phyloP scores from a whole-genome alignment of 768 basidiomycete genomes.

The Auriscalpium microsporum region DNA sequence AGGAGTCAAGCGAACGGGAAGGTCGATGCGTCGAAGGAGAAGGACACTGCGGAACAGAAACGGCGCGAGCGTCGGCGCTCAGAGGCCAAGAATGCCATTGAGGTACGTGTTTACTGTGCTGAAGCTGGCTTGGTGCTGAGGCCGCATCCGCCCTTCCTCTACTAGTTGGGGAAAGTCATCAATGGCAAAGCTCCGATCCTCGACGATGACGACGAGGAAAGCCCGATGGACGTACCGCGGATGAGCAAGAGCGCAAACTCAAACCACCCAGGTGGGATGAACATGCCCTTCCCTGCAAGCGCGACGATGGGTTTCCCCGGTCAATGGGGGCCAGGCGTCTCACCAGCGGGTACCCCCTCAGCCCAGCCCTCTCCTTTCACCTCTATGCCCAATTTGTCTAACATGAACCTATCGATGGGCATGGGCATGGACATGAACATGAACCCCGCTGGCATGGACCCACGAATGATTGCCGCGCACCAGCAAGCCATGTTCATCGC shows the following conservation, averaged over 20 bases:
- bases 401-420: slow-evolving; percentile 27
- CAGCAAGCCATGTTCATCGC: slow-evolving; percentile 83
- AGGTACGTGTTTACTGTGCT: slow-evolving; percentile 43
- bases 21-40: slow-evolving; percentile 21
- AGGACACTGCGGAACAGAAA: slow-evolving; percentile 37
- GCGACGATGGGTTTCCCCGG: background rate
- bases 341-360: background rate
- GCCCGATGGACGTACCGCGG: slow-evolving; percentile 10
- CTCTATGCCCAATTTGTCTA: slow-evolving; percentile 21
- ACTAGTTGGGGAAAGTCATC: slow-evolving; percentile 78
- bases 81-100: slow-evolving; percentile 82
- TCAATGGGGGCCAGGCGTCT: background rate
- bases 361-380: background rate
- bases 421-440: slow-evolving; percentile 28
- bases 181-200: slow-evolving; percentile 65
- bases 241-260: background rate
- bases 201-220: slow-evolving; percentile 26
- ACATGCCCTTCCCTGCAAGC: background rate
- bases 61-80: slow-evolving; percentile 67
- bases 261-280: background rate
- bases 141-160: background rate
- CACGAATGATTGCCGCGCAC: slow-evolving; percentile 49
- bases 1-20: slow-evolving; percentile 33
- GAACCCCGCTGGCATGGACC: slow-evolving; percentile 7
- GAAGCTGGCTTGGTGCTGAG: background rate